Percentiles rank a stretch among this genome's conserved stretches.
These are phyloP conservation scores for Fraxinus nigra DNA, from an alignment of 305 asterid species.

Conservation along the genomic window DNA sequence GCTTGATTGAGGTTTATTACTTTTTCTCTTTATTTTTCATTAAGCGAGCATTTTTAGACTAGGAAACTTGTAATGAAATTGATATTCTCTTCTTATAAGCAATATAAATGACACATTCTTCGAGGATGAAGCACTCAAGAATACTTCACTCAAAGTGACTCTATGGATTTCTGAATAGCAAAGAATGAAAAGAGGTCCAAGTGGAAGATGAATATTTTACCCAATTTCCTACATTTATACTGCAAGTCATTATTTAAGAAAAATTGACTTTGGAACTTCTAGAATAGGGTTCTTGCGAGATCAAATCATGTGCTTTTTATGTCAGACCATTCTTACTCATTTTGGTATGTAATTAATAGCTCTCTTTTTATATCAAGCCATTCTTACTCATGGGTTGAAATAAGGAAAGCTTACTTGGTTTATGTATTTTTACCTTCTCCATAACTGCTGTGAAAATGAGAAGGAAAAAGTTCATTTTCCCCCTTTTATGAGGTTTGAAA, in stretches of 20 bases:
- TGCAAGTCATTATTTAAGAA: background rate
- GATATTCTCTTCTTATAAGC: constrained; percentile 13
- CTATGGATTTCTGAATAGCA: background rate
- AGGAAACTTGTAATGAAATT: background rate
- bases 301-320: background rate
- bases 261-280: background rate
- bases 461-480: too few species aligned
- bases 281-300: background rate
- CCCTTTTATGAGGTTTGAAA: too few species aligned
- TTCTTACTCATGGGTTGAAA: background rate
- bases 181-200: background rate
- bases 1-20: constrained; percentile 5
- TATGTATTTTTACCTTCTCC: too few species aligned
- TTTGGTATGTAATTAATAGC: too few species aligned
- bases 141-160: background rate
- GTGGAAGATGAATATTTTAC: background rate
- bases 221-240: background rate
- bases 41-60: constrained; percentile 13
- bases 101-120: background rate
- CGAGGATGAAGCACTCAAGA: background rate
- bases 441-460: too few species aligned
- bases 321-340: background rate
- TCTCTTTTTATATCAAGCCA: background rate
- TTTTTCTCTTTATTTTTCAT: constrained; percentile 1
- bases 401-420: too few species aligned